Conservation (phyloP, 495 filamentous ascomycete genomes). For the Podospora sp. region DNA sequence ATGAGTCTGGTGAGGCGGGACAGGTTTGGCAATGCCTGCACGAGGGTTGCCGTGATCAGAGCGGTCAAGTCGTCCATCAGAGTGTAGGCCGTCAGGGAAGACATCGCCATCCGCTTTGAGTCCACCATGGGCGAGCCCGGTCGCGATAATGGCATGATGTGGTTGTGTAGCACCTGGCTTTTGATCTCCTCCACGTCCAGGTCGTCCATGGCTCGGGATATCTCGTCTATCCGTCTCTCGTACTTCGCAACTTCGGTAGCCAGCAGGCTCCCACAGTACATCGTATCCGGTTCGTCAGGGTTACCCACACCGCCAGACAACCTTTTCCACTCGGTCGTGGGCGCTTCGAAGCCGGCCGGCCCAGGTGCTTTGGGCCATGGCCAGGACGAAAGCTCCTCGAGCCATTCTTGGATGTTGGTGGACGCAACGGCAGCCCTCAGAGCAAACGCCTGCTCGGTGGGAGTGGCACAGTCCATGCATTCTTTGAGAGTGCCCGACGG, state of each 20-base stretch:
- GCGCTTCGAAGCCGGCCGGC: slow-evolving; percentile 57
- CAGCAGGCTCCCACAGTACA: slow-evolving; percentile 71
- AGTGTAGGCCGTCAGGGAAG: slow-evolving; percentile 53
- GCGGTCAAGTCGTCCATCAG: slow-evolving; percentile 83
- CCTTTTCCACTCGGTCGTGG: slow-evolving; percentile 45
- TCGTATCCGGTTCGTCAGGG: slow-evolving; percentile 14
- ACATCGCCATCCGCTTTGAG: slow-evolving; percentile 38
- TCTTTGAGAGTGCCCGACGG: slow-evolving; percentile 59
- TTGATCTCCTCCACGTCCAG: slow-evolving; percentile 91
- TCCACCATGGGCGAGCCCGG: slow-evolving; percentile 55
- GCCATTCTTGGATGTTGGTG: slow-evolving; percentile 74
- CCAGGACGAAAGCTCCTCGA: slow-evolving; percentile 75
- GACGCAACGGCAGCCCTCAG: slow-evolving; percentile 73
- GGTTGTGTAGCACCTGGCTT: slow-evolving; percentile 78
- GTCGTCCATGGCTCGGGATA: slow-evolving; percentile 73
- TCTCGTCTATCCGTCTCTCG: slow-evolving; percentile 75
- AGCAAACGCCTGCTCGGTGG: slow-evolving; percentile 70
- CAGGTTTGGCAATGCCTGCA: slow-evolving; percentile 84
- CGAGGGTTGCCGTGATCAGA: slow-evolving; percentile 81
- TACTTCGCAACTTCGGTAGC: slow-evolving; percentile 63
- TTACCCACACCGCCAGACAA: slow-evolving; percentile 23
- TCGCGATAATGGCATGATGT: slow-evolving; percentile 61
- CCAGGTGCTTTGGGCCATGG: slow-evolving; percentile 65
- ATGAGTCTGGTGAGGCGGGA: slow-evolving; percentile 69
- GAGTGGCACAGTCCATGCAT: slow-evolving; percentile 68